Evolutionary conservation across 768 basidiomycete species (phyloP).

Genomic region (Phlegmacium glaucopus): DNA sequence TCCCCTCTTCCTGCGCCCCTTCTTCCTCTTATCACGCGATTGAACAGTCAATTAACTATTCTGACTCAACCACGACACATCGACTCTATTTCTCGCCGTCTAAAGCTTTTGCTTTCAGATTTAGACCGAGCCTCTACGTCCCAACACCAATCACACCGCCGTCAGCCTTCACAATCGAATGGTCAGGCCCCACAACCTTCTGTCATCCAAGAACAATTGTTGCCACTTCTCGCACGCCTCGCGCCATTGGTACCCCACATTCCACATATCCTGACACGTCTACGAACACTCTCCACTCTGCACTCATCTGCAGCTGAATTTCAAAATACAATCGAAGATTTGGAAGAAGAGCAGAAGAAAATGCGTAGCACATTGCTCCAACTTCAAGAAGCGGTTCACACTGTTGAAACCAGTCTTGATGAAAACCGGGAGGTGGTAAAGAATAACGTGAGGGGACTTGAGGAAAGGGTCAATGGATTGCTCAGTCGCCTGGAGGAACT

Average conservation of each 20-base stretch:
- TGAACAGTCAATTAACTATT: constrained; percentile 82
- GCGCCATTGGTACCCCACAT: constrained; percentile 76
- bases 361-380: constrained; percentile 62
- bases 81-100: constrained; percentile 89
- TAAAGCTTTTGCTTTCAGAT: constrained; percentile 90
- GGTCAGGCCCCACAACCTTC: constrained; percentile 19
- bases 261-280: constrained; percentile 84
- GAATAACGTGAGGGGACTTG: constrained; percentile 71
- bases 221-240: constrained; percentile 68
- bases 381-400: constrained; percentile 61
- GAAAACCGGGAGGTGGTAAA: constrained; percentile 70
- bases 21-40: constrained; percentile 74
- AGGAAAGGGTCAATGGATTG: constrained; percentile 42
- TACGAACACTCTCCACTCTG: constrained; percentile 78
- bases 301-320: constrained; percentile 84
- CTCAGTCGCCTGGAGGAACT: constrained; percentile 42
- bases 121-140: constrained; percentile 75
- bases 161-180: constrained; percentile 40
- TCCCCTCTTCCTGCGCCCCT: constrained; percentile 77
- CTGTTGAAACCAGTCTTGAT: constrained; percentile 73
- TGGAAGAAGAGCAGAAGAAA: constrained; percentile 74
- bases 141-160: constrained; percentile 43
- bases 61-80: constrained; percentile 95
- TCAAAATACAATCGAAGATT: constrained; percentile 54
- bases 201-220: constrained; percentile 51